Evolutionary conservation across 1,284 basidiomycete species (phyloP), one percentile per base, ranked within the genome.

Genomic region (Peniophora sp.): DNA sequence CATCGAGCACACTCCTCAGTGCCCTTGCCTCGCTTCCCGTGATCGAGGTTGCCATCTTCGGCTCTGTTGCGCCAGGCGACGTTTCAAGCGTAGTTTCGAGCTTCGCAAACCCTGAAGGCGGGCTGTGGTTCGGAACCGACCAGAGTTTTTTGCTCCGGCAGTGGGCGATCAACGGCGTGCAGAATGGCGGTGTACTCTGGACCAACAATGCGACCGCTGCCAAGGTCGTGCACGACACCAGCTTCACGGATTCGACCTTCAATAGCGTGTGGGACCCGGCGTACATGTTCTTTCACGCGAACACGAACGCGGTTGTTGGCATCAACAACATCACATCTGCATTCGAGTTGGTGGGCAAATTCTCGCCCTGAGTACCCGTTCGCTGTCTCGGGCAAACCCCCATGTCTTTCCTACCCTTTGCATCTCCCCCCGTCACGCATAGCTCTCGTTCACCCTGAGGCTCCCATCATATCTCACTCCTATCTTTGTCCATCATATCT

Each of bases 41-140:
- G 1, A 58, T 85, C 39, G 82, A 84, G 61, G 78, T 83, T 6
- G 79, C 80, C 2, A 59, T 84, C 19, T 83, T 84, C 60, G 83
- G 82, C 10, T 68, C 70, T 5, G 62, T 85, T 25, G 61, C 61
- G 19, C 69, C 74, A 17, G 57, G 69, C 5, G 81, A 84, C 59
- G 59, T 82, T 19, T 57, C 59, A 38, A 71, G 64, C 41, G 70
- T 71, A 11, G 64, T 73, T n/a, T 78, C 81, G 19, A 73, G 78
- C 11, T 77, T 84, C 54, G 67, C 75, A 3, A 73, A 71, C 9
- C 63, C 77, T n/a, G 66, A 69, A 24, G 75, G 73, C 10, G 57
- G 66, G 2, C 63, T 85, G 35, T 83, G 83, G 58, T 84, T 84
- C 59, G 83, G 82, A 12, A 78, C 79, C 25, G 63, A 69, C 41